phyloP scores from a whole-genome alignment of 352 stramenopile genomes.

The Thraustotheca clavata region DNA sequence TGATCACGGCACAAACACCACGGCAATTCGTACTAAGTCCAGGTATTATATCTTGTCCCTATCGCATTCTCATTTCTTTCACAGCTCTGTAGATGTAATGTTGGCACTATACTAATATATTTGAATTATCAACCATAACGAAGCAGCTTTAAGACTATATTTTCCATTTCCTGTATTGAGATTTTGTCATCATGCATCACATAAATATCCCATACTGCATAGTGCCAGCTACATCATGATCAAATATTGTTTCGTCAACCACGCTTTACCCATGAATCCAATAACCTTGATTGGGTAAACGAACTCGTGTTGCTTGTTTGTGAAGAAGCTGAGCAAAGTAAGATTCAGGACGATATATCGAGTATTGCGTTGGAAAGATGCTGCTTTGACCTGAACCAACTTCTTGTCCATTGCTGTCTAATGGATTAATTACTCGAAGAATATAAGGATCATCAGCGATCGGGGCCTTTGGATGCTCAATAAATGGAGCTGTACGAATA shows the following conservation, averaged over 20 bases:
- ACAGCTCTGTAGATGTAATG: background rate
- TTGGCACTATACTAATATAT: no score
- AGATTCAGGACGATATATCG: background rate
- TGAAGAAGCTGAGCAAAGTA: background rate
- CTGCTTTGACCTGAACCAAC: background rate
- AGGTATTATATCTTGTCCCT: background rate
- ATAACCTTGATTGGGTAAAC: background rate
- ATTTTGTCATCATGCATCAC: background rate
- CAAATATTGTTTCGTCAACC: background rate
- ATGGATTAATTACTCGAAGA: background rate
- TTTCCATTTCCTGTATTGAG: background rate
- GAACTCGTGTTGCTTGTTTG: background rate
- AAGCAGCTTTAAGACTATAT: background rate
- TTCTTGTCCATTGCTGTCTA: background rate
- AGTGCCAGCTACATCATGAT: background rate
- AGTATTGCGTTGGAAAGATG: background rate
- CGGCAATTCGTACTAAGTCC: conserved; percentile 17
- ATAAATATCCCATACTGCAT: conserved; percentile 5
- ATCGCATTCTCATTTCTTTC: no score
- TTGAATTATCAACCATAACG: background rate
- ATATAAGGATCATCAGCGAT: background rate
- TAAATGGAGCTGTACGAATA: background rate
- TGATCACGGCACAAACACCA: conserved; percentile 29
- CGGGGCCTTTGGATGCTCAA: background rate
- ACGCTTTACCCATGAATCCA: background rate